phyloP scores from a whole-genome alignment of 306 rosid species.

The Betula pendula region DNA sequence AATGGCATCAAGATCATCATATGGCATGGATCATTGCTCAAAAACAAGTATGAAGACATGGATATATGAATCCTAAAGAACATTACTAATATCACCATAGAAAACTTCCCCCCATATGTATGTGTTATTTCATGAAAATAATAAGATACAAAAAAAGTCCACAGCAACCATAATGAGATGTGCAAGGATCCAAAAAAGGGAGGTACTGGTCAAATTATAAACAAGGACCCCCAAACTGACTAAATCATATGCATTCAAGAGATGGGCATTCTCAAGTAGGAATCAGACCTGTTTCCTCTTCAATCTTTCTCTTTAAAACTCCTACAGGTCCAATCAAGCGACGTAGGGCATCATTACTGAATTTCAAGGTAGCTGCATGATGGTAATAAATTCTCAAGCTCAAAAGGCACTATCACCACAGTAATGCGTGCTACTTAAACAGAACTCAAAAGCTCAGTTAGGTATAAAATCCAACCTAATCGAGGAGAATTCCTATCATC shows the following conservation, averaged over 20 bases:
- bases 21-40: not conserved
- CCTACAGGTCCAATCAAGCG: slow-evolving; percentile 94
- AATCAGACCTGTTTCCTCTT: slow-evolving; percentile 82
- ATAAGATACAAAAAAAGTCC: not conserved
- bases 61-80: not conserved
- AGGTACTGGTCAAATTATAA: not conserved
- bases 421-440: slow-evolving; percentile 19
- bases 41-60: not conserved
- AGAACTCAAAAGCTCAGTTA: slow-evolving; percentile 1
- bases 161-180: not conserved
- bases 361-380: slow-evolving; percentile 78
- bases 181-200: slow-evolving; percentile 3
- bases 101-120: not conserved
- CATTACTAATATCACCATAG: not conserved
- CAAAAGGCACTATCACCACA: slow-evolving; percentile 4
- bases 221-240: not conserved
- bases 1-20: not conserved
- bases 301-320: slow-evolving; percentile 69
- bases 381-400: slow-evolving; percentile 30
- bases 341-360: slow-evolving; percentile 76
- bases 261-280: slow-evolving; percentile 9
- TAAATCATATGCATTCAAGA: slow-evolving; percentile 10
- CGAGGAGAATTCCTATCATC: slow-evolving; percentile 60
- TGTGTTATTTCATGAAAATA: not conserved
- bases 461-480: slow-evolving; percentile 55